Conservation (phyloP, 441 rosid species). For the Gossypium aridum region DNA sequence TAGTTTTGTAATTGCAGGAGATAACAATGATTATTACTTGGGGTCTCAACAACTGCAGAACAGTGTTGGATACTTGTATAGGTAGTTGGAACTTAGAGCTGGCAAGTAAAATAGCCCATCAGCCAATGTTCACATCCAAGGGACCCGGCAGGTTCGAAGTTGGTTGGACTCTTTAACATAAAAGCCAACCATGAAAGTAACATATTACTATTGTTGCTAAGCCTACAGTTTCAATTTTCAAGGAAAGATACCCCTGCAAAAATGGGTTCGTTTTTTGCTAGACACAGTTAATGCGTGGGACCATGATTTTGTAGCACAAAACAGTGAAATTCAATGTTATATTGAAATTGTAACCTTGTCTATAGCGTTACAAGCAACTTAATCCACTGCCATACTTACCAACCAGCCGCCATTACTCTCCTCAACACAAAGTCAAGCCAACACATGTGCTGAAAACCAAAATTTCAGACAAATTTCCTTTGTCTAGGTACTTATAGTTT, state of each 20-base stretch:
- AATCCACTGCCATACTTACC: neutral
- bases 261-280: neutral
- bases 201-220: neutral
- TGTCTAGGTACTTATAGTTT: neutral
- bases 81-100: neutral
- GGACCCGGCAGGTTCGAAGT: neutral
- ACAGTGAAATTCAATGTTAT: neutral
- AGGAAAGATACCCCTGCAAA: neutral
- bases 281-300: neutral
- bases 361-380: neutral
- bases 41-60: neutral
- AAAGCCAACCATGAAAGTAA: neutral
- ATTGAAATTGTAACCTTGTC: neutral
- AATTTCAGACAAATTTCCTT: neutral
- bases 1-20: neutral
- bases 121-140: neutral
- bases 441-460: conserved; percentile 8
- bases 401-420: neutral
- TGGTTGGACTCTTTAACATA: neutral
- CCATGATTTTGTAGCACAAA: neutral
- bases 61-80: neutral
- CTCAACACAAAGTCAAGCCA: neutral
- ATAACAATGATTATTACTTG: neutral
- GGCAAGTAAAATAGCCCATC: neutral
- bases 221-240: neutral